phyloP scores from a whole-genome alignment of 139 green algal genomes.

The Auxenochlorella pyrenoidosa region DNA sequence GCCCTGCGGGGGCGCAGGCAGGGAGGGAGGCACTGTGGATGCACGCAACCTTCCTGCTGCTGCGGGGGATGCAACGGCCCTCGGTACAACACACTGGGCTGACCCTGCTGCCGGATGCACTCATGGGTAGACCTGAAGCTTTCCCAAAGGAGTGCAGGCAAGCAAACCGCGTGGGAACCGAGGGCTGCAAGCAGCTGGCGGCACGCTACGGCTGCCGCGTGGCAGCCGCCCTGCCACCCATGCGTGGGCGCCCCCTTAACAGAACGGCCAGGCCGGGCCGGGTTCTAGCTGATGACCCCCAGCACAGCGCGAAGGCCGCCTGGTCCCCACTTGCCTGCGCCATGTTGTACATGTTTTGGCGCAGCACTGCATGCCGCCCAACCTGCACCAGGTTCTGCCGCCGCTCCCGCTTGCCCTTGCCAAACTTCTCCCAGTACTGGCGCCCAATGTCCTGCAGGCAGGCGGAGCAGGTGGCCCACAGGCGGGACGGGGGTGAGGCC shows the following conservation, averaged over 20 bases:
- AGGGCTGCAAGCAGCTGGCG: neutral
- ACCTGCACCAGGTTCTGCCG: slow-evolving; percentile 38
- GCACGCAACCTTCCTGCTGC: too few species aligned
- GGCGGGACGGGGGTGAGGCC: too few species aligned
- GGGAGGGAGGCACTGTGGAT: neutral
- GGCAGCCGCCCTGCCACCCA: neutral
- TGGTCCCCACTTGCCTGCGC: slow-evolving; percentile 18
- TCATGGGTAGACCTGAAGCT: too few species aligned
- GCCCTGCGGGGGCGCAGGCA: neutral
- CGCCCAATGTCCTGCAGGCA: slow-evolving; percentile 50
- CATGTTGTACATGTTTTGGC: slow-evolving; percentile 69
- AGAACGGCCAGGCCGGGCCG: too few species aligned
- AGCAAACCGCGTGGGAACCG: neutral
- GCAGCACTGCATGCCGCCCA: slow-evolving; percentile 55
- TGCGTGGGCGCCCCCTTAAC: neutral
- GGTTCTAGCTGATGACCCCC: too few species aligned
- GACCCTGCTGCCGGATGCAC: too few species aligned
- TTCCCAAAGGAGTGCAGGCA: too few species aligned
- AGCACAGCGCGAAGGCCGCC: too few species aligned
- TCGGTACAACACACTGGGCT: too few species aligned
- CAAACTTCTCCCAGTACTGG: slow-evolving; percentile 47
- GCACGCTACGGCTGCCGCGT: neutral
- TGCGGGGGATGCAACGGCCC: too few species aligned
- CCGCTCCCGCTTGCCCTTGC: slow-evolving; percentile 29
- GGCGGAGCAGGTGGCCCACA: neutral